Conservation (phyloP, 139 green algal genomes). For the Penium margaritaceum region DNA sequence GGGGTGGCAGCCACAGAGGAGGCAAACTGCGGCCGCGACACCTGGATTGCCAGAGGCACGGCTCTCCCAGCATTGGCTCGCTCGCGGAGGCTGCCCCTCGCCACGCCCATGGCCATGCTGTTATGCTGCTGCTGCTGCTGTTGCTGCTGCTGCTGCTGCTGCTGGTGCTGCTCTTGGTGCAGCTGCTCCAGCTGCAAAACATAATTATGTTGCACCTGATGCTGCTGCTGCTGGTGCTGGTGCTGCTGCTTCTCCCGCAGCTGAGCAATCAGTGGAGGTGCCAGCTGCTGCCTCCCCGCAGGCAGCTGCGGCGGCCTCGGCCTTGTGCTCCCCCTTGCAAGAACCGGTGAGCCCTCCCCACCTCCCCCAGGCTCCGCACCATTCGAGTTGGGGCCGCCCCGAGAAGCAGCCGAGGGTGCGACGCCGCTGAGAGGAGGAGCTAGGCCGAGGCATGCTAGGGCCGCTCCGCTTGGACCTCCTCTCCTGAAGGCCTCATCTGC, state of each 20-base stretch:
- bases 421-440: too few relatives aligned
- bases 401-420: too few relatives aligned
- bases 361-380: too few relatives aligned
- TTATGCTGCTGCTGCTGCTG: neutral
- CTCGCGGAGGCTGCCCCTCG: neutral
- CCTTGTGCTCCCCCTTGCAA: too few relatives aligned
- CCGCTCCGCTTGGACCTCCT: too few relatives aligned
- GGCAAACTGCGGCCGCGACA: neutral
- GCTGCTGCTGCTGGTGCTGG: constrained; percentile 1
- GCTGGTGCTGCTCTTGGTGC: neutral
- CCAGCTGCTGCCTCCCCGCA: neutral
- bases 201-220: too few relatives aligned
- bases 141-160: constrained; percentile 3
- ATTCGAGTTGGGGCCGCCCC: too few relatives aligned
- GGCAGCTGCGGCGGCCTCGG: constrained; percentile 8
- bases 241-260: constrained; percentile 1
- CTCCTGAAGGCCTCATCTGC: too few relatives aligned
- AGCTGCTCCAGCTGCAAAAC: neutral
- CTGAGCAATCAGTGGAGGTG: neutral
- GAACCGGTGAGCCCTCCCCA: too few relatives aligned
- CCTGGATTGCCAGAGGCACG: neutral
- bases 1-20: too few relatives aligned
- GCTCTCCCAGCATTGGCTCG: neutral
- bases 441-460: too few relatives aligned
- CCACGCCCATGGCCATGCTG: neutral